Evolutionary conservation across 495 filamentous ascomycete genomes (phyloP), one percentile per base, ranked within the genome.

Genomic region (Xylaria scruposa): DNA sequence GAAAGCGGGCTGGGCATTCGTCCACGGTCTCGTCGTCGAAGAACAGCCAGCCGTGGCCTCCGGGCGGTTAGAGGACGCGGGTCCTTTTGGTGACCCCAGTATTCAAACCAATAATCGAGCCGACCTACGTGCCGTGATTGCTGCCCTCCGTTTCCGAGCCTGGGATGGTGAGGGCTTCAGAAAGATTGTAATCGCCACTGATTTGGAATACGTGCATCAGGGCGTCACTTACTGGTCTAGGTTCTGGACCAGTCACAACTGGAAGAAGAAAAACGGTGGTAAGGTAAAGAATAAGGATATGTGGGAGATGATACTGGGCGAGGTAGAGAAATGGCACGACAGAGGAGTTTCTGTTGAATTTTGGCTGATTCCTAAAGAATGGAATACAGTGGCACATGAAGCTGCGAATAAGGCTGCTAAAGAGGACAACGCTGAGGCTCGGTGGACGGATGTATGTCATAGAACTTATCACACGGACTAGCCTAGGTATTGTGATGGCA

Each of bases 141-240:
- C 78, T 0, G 83, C 76, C 42, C 73, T 86, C 49, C 70, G 80
- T 29, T 74, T 79, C 51, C 74, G 78, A 54, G 2, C 65, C 70
- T 85, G 83, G 83, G 38, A 47, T 38, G 72, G 69, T 10, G 85
- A 85, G 72, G 80, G 81, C 1, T 81, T 80, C 72, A 72, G 62
- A 17, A 81, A 74, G 0, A 42, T 88, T 0, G 78, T 85, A 10
- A 79, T 88, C 47, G 86, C 83, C 21, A 83, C 84, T 2, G 82
- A 87, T 71, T 87, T 83, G 3, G 78, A 80, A 33, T 87, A 87
- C 67, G 76, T 84, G 0, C 78, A 80, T 7, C 71, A 79, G 33
- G 81, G 83, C 4, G 72, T 79, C 5, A 86, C 84, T 4, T 74
- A 78, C 19, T 85, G 81, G 79, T 68, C 78, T 0, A 75, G 69